Conservation (phyloP, 2,329 filamentous ascomycete species). For the Grosmannia clavigera region DNA sequence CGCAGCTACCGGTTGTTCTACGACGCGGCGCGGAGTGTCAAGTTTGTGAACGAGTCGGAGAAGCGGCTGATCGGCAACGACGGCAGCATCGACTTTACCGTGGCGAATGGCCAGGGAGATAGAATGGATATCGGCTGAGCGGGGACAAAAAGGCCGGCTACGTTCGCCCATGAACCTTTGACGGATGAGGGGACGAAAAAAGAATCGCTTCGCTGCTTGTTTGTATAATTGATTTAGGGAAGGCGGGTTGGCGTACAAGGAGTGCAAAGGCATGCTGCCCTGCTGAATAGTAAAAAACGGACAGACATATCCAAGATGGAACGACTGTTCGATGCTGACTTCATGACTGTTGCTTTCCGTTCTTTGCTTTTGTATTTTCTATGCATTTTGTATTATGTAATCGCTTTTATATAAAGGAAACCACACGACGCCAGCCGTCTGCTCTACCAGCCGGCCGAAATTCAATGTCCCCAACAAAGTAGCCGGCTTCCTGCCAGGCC, state of each 20-base stretch:
- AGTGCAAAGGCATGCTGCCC: background rate
- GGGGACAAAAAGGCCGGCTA: no score
- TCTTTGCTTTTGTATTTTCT: no score
- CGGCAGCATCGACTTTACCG: constrained; percentile 62
- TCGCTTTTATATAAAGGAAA: constrained; percentile 15
- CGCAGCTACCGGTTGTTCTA: constrained; percentile 91
- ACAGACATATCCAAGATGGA: background rate
- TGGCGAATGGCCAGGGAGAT: constrained; percentile 39
- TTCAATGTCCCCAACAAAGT: constrained; percentile 83
- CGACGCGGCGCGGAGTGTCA: constrained; percentile 75
- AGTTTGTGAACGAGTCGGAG: constrained; percentile 83
- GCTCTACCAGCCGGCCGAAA: constrained; percentile 50
- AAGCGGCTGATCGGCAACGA: constrained; percentile 84
- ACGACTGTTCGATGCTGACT: background rate
- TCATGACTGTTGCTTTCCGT: no score
- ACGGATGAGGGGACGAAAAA: background rate
- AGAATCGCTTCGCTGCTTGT: background rate
- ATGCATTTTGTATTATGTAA: background rate
- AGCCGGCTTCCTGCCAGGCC: constrained; percentile 82
- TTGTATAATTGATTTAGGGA: background rate
- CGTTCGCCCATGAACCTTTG: no score
- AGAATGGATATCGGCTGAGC: constrained; percentile 19
- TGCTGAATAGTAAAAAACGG: background rate
- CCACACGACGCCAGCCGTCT: constrained; percentile 38
- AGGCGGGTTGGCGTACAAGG: background rate